Evolutionary conservation across 2,329 filamentous ascomycete genomes (phyloP).

Genomic region (Colletotrichum sp.): DNA sequence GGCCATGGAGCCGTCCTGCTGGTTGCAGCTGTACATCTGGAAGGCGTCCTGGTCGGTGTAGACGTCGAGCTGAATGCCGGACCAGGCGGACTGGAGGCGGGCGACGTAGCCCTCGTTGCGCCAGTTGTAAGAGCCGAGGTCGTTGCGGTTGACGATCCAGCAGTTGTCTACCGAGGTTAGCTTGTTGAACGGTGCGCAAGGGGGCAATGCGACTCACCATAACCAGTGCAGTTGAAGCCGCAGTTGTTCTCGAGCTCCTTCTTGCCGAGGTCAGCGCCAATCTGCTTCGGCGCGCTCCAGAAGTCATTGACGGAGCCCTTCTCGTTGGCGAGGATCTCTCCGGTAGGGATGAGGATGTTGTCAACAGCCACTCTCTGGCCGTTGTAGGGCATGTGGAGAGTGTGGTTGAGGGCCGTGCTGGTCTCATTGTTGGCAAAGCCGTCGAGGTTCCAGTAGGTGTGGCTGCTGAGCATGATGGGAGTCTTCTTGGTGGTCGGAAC

Average conservation of each 20-base stretch:
- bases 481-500: constrained; percentile 76
- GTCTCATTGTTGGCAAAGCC: constrained; percentile 78
- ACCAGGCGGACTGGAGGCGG: constrained; percentile 73
- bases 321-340: constrained; percentile 74
- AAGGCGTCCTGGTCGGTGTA: constrained; percentile 85
- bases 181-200: background rate
- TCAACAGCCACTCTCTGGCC: constrained; percentile 73
- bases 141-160: constrained; percentile 70
- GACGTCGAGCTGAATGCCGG: constrained; percentile 83
- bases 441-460: constrained; percentile 85
- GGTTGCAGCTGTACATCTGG: constrained; percentile 86
- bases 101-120: constrained; percentile 64
- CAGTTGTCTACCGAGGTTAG: constrained; percentile 59
- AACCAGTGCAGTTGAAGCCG: constrained; percentile 82
- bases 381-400: constrained; percentile 74
- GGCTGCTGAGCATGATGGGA: constrained; percentile 79
- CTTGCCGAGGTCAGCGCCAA: constrained; percentile 72
- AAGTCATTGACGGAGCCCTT: constrained; percentile 77
- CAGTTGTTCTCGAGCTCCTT: constrained; percentile 75
- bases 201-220: constrained; percentile 61
- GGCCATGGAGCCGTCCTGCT: constrained; percentile 73
- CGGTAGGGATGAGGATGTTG: constrained; percentile 76
- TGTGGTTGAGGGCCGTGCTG: constrained; percentile 70
- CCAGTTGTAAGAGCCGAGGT: constrained; percentile 68
- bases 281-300: constrained; percentile 81